Percentiles rank a stretch among this genome's conserved stretches.
Conservation (phyloP, 1,284 basidiomycete genomes). For the Pascua sp. region DNA sequence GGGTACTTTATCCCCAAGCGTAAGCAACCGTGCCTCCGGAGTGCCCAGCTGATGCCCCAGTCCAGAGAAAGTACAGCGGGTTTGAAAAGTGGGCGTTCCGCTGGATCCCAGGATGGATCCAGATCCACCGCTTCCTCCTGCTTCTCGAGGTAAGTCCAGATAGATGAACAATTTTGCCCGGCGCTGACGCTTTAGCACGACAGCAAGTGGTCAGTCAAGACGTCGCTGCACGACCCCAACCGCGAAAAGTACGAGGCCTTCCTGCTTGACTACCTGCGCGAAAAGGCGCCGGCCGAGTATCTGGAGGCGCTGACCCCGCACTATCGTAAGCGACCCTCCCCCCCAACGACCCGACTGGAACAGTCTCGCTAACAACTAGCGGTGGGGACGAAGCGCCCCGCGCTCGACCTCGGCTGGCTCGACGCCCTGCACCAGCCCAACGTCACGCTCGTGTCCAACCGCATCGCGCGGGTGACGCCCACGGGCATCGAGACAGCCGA, state of each 20-base stretch:
- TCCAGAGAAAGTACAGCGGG: slow-evolving; percentile 1
- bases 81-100: slow-evolving; percentile 11
- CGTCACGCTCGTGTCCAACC: slow-evolving; percentile 8
- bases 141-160: not conserved
- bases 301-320: slow-evolving; percentile 5
- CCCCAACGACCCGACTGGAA: too few species aligned
- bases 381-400: slow-evolving; percentile 10
- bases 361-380: not conserved
- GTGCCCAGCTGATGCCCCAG: not conserved
- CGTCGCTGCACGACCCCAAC: not conserved
- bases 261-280: slow-evolving; percentile 5
- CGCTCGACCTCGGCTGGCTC: slow-evolving; percentile 13
- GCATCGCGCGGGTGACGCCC: not conserved
- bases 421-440: slow-evolving; percentile 10
- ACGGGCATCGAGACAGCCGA: slow-evolving; percentile 10
- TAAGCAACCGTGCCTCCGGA: not conserved
- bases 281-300: slow-evolving; percentile 12
- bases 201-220: not conserved
- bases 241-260: not conserved
- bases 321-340: slow-evolving; percentile 5
- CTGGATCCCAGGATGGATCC: slow-evolving; percentile 8
- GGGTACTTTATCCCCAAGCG: slow-evolving; percentile 13
- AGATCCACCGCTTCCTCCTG: not conserved
- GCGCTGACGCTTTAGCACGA: not conserved
- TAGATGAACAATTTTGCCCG: too few species aligned